Conservation (phyloP, 129 eudicot species). For the Saposhnikovia divaricata region DNA sequence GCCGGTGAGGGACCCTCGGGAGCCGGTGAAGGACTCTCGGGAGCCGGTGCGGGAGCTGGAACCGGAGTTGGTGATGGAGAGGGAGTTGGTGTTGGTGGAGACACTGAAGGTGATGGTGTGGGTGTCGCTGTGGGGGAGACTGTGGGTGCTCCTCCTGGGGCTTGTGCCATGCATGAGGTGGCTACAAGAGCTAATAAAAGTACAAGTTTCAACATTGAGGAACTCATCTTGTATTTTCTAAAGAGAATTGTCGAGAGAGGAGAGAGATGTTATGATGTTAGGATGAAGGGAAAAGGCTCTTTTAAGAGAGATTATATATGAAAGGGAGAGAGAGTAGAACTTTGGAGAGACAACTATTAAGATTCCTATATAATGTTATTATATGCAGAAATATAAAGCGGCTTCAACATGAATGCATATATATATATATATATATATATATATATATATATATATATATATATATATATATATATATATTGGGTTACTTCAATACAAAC, state of each 20-base stretch:
- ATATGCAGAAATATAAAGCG: not conserved
- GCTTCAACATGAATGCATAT: not conserved
- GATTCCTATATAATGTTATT: not conserved
- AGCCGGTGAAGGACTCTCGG: not conserved
- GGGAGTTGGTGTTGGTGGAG: slow-evolving; percentile 21
- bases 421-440: too few relatives aligned
- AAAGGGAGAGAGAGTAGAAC: not conserved
- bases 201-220: slow-evolving; percentile 28
- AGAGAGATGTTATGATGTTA: not conserved
- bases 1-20: not conserved
- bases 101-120: slow-evolving; percentile 25
- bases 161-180: slow-evolving; percentile 59
- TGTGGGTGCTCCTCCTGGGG: slow-evolving; percentile 56
- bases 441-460: too few relatives aligned
- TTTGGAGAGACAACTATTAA: slow-evolving; percentile 11
- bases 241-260: slow-evolving; percentile 9
- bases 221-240: slow-evolving; percentile 19
- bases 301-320: slow-evolving; percentile 8
- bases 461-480: too few relatives aligned
- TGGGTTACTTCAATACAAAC: too few relatives aligned
- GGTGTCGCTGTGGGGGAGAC: slow-evolving; percentile 58
- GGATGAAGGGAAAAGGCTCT: not conserved
- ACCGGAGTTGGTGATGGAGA: slow-evolving; percentile 31
- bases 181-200: slow-evolving; percentile 44
- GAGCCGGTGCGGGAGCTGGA: slow-evolving; percentile 35